These are phyloP conservation scores for Moesziomyces sp. DNA, from an alignment of 1,284 basidiomycete genomes.

Conservation along the genomic window DNA sequence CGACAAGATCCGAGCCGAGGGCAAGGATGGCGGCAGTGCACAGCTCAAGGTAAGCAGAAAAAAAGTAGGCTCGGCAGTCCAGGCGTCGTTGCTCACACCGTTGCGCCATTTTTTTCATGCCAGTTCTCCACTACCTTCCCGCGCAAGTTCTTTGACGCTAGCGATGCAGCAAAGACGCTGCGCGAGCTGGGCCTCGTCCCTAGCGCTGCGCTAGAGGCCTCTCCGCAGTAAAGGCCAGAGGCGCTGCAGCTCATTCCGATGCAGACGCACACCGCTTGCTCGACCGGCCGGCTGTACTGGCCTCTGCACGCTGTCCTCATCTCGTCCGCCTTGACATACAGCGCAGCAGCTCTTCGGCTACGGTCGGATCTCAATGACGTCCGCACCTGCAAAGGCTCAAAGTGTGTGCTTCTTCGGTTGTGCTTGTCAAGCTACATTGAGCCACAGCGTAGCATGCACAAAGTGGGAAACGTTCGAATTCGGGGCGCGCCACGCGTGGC, in stretches of 20 bases:
- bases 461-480: no score
- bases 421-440: no score
- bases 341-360: no score
- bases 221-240: conserved; percentile 8
- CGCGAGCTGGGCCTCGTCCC: conserved; percentile 64
- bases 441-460: no score
- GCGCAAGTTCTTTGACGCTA: conserved; percentile 57
- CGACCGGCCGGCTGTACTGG: no score
- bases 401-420: no score
- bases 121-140: conserved; percentile 66
- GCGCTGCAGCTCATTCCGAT: background rate
- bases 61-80: no score
- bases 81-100: background rate
- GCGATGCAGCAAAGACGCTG: conserved; percentile 57
- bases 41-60: conserved; percentile 50
- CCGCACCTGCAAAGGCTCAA: no score
- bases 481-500: no score
- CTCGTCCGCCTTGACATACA: no score
- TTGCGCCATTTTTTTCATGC: background rate
- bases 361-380: no score
- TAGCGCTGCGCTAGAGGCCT: conserved; percentile 64
- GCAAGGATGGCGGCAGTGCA: conserved; percentile 45
- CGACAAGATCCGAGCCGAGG: conserved; percentile 48
- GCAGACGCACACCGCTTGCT: background rate
- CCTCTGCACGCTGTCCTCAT: no score